Evolutionary conservation across 805 yeast species (phyloP), one percentile per base, ranked within the genome.

Genomic region (Sugiyamaella qingdaonensis): DNA sequence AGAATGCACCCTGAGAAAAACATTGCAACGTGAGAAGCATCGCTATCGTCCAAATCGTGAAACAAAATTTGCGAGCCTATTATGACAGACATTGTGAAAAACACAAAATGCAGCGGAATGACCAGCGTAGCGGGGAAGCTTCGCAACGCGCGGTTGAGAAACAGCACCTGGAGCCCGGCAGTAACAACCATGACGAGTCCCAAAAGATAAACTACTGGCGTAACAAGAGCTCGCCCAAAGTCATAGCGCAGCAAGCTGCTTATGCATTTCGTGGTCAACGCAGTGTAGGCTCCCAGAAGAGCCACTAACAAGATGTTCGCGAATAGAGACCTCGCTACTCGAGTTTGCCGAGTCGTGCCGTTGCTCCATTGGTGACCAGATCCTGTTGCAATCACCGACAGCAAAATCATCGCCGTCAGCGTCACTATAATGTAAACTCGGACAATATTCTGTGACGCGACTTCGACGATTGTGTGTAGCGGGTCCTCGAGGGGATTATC

Each of bases 41-140:
- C 51, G 35, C 62, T 62, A 42, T 66, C 61, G 2, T 67, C 65
- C 49, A 75, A 74, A 51, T 75, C 79, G 29, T 68, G 67, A 56
- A 74, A 76, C 7, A 75, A 66, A 5, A 73, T 58, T 10, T 71
- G 70, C 0, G 78, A 74, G n/a, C 77, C 78, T 5, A 70, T 34
- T 27, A 73, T 65, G 2, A 76, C 78, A 2, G 77, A 69, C 9
- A 72, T 54, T 0, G 79, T 76, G 66, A 78, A 78, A 33, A 75
- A 69, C 4, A 72, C 77, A 64, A 77, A 78, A 58, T 77, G 80
- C 36, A 76, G 69, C 0, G 82, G 81, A 8, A 78, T 74, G 2
- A 78, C 80, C 5, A 73, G 69, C 36, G 78, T 74, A 2, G 78
- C 73, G 14, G 72, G 72, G 49, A 73, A 76, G 11, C 64, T 59